Evolutionary conservation across 2,329 filamentous ascomycete species (phyloP), one percentile per base, ranked within the genome.

Genomic region (Huntiella moniliformis): DNA sequence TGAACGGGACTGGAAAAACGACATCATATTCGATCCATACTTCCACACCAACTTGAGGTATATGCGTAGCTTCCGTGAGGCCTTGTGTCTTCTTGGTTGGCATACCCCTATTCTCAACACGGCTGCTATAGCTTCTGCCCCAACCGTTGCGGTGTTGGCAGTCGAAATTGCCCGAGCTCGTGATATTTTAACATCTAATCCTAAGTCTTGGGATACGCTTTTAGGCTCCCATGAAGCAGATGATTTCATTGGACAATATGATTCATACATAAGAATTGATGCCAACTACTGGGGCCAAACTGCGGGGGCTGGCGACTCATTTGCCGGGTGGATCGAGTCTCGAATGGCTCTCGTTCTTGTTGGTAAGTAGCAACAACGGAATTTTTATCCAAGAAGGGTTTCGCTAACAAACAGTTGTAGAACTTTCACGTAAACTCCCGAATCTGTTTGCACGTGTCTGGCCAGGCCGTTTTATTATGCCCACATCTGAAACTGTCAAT

Each of bases 241-340:
- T 8, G 39, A 41, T 7, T 41, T 41, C 22, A 12, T 41, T 13
- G 18, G 32, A 12, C 4, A 44, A 1, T 73, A 71, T 55, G 66
- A 62, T 46, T 69, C 61, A 44, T 82, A 75, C 53, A 58, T 76
- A 47, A 73, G 70, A 53, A 67, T 82, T 44, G 70, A 77, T 47
- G 64, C 73, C 1, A 73, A 77, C 40, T 81, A 77, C 57, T 82
- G 77, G 77, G 75, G 74, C 1, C 59, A 67, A 5, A 73, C 73
- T 2, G 58, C 66, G 1, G 59, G 65, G 1, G 72, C 68, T 45
- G 71, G 73, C 1, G 69, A 67, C 15, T 61, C 63, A 10, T 67
- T 78, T 41, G 60, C 79, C 0, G 72, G 73, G 8, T 80, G 76
- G 76, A 57, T 81, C 2, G 76, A 80, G 53, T 77, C 73, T 5